Base-by-base conservation (phyloP, 768 basidiomycete genomes). In the Hygrophorus pudorinus region DNA sequence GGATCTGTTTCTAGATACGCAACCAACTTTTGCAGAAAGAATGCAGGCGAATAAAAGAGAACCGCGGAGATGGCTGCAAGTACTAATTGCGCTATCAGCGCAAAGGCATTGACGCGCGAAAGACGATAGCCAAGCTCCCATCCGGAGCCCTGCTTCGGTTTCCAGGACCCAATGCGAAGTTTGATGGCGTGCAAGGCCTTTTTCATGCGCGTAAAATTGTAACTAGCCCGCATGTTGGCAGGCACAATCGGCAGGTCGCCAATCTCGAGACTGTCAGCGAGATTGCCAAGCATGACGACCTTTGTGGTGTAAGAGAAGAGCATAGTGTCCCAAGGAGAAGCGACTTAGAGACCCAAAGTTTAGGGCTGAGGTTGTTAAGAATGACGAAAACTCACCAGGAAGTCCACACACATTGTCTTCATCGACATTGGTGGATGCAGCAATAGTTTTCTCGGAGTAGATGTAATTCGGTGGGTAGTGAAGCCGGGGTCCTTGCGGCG, bases 291-390 rank as follows among this genome's bases (percentile, higher is more conserved):
- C 75, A 80, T 79, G 44, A 93, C 78, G 11, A 96, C 86, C 48
- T 83, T 80, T 1, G 89, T 92, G 30, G 85, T 88, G 59, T 90
- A 92, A 12, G 79, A 79, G 61, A 96, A 96, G n/a, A 91, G 62
- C 4, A 96, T 61, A 41, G 67, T 64, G 45, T 73, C 75, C 69
- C 72, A 76, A 1, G 72, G 64, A 4, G 79, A 81, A 17, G 78
- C 70, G 45, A 70, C 81, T 72, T 54, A 46, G 29, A 46, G 29
- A 27, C 34, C 8, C 16, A 16, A 33, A 5, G n/a, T 11, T 6
- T 44, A 28, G 21, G 9, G 40, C 20, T 33, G 16, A 6, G n/a
- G 30, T 10, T 13, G 14, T 4, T 16, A 33, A 14, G 3, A 4
- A 4, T 31, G 17, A 12, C 32, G 14, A 38, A 36, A 36, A 56